phyloP scores from a whole-genome alignment of 2,329 filamentous ascomycete genomes.

The Dactylellina cionopaga region DNA sequence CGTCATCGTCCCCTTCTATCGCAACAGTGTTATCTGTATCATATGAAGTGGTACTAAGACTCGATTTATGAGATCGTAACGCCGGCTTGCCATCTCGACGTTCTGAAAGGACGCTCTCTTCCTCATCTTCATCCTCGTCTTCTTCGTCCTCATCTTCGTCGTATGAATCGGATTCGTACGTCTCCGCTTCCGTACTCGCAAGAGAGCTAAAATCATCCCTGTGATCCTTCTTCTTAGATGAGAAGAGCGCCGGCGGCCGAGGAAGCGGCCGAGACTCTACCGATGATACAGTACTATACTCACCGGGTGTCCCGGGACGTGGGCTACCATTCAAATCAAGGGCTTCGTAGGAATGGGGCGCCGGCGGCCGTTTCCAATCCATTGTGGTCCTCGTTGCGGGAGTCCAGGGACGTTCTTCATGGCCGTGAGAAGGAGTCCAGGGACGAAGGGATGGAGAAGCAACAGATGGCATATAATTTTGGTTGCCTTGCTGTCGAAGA shows the following conservation, averaged over 20 bases:
- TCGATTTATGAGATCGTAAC: constrained; percentile 36
- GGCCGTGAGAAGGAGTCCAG: constrained; percentile 67
- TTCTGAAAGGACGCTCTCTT: constrained; percentile 54
- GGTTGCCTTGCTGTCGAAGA: constrained; percentile 16
- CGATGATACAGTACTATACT: constrained; percentile 76
- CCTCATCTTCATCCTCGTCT: constrained; percentile 51
- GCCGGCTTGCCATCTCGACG: constrained; percentile 40
- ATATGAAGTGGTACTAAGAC: constrained; percentile 42
- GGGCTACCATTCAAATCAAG: constrained; percentile 89
- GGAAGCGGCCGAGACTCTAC: constrained; percentile 80
- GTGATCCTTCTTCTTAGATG: constrained; percentile 65
- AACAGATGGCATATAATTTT: constrained; percentile 14
- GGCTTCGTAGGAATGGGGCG: constrained; percentile 80
- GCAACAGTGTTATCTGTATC: constrained; percentile 45
- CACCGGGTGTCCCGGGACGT: constrained; percentile 85
- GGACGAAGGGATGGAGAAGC: constrained; percentile 66
- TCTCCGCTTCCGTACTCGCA: constrained; percentile 72
- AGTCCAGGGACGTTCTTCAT: constrained; percentile 65
- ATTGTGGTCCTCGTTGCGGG: constrained; percentile 65
- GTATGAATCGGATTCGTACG: constrained; percentile 70
- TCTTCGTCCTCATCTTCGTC: constrained; percentile 61
- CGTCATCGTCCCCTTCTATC: constrained; percentile 44
- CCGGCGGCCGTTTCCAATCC: constrained; percentile 77
- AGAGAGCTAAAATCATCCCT: constrained; percentile 67
- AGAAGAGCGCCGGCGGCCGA: constrained; percentile 85